These are phyloP conservation scores for Ophiocordyceps camponoti-leonardi DNA, from an alignment of 2,329 filamentous ascomycete species.

Conservation along the genomic window DNA sequence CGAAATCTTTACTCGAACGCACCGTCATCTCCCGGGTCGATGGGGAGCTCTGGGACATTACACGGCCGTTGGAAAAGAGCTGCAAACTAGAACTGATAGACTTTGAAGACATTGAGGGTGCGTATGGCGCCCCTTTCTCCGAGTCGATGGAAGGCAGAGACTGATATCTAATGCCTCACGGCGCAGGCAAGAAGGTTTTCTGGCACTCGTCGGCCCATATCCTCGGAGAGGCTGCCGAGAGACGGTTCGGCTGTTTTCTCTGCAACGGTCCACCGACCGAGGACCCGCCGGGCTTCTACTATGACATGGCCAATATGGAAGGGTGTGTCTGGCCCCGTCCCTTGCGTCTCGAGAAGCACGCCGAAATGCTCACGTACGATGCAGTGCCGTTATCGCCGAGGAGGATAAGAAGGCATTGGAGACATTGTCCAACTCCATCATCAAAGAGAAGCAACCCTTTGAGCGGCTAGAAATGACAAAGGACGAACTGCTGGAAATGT, in stretches of 20 bases:
- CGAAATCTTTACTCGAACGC: slow-evolving; percentile 70
- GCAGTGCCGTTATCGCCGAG: slow-evolving; percentile 51
- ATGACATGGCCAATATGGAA: slow-evolving; percentile 63
- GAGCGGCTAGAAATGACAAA: slow-evolving; percentile 81
- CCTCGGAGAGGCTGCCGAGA: slow-evolving; percentile 85
- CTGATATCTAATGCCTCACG: slow-evolving; percentile 1
- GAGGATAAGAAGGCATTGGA: slow-evolving; percentile 79
- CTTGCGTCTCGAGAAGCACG: too few relatives aligned
- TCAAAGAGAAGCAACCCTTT: slow-evolving; percentile 95
- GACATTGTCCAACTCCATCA: slow-evolving; percentile 61
- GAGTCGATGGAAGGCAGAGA: background rate
- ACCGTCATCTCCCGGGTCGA: slow-evolving; percentile 77
- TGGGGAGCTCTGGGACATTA: slow-evolving; percentile 79
- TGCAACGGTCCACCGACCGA: slow-evolving; percentile 88
- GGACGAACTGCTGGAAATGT: slow-evolving; percentile 83
- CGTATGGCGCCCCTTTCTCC: background rate
- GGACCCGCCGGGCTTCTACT: slow-evolving; percentile 70
- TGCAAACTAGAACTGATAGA: slow-evolving; percentile 72
- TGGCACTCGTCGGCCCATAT: slow-evolving; percentile 96
- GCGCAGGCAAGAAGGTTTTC: slow-evolving; percentile 71
- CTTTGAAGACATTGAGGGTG: slow-evolving; percentile 41
- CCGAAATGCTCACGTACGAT: slow-evolving; percentile 19
- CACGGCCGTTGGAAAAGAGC: slow-evolving; percentile 73
- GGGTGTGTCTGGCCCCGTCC: slow-evolving; percentile 9
- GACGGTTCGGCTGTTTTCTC: slow-evolving; percentile 76